Evolutionary conservation across 1,284 basidiomycete genomes (phyloP).

Genomic region (Ustilago sp.): DNA sequence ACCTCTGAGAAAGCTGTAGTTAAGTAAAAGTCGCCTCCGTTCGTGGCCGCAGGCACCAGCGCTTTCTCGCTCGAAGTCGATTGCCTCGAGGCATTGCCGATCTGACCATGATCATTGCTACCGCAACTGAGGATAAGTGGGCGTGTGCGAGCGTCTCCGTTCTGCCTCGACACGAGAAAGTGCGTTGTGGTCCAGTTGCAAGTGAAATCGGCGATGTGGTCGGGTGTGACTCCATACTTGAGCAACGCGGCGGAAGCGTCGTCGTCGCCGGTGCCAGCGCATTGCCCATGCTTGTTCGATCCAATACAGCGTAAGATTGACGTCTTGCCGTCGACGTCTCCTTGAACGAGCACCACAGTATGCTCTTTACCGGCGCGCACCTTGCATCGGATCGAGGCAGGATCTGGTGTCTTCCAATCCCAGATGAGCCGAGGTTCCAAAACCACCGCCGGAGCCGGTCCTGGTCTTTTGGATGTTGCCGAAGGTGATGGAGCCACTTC

Average conservation of each 20-base stretch:
- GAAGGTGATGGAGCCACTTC: background rate
- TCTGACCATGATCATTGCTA: conserved; percentile 42
- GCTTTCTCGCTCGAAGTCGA: background rate
- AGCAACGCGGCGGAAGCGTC: conserved; percentile 4
- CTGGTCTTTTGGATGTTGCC: conserved; percentile 11
- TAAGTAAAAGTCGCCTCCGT: conserved; percentile 13
- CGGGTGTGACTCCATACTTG: background rate
- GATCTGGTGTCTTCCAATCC: conserved; percentile 12
- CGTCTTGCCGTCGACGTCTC: background rate
- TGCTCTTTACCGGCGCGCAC: conserved; percentile 43
- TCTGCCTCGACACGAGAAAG: conserved; percentile 8
- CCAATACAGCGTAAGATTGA: conserved; percentile 19
- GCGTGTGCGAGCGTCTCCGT: background rate
- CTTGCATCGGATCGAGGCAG: background rate
- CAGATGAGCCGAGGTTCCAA: conserved; percentile 36
- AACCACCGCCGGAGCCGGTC: conserved; percentile 10
- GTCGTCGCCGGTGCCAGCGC: background rate
- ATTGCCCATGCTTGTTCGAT: conserved; percentile 35
- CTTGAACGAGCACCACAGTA: conserved; percentile 20
- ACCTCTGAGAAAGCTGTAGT: conserved; percentile 1
- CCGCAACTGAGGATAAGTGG: conserved; percentile 31
- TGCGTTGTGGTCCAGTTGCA: conserved; percentile 53
- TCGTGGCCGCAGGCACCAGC: background rate
- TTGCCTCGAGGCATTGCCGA: conserved; percentile 11
- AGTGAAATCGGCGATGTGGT: conserved; percentile 18